Percentiles rank a stretch among this genome's conserved stretches.
Conservation (phyloP, 192 early-diverging fungal species). For the Chytriomyces sp. region DNA sequence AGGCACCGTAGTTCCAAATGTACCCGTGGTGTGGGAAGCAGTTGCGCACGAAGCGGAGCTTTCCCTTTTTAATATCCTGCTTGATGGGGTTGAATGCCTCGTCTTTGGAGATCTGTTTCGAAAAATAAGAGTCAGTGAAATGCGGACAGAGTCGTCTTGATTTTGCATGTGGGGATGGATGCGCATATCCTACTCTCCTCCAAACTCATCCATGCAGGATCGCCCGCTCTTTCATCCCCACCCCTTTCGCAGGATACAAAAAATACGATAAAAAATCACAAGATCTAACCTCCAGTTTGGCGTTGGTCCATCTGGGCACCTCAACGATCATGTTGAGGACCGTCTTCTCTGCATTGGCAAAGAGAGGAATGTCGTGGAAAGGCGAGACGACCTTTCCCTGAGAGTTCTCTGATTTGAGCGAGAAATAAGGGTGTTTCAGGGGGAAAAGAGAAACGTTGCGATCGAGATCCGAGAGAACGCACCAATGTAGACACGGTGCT, state of each 20-base stretch:
- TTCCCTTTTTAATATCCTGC: slow-evolving; percentile 99
- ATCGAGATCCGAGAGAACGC: slow-evolving; percentile 7
- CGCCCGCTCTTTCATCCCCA: background rate
- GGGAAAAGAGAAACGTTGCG: background rate
- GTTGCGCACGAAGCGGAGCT: slow-evolving; percentile 97
- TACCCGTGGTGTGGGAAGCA: slow-evolving; percentile 99
- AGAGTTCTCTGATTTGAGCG: slow-evolving; percentile 45
- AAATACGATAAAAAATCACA: background rate
- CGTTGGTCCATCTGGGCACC: slow-evolving; percentile 98
- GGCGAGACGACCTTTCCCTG: slow-evolving; percentile 86
- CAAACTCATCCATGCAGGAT: background rate
- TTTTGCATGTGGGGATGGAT: background rate
- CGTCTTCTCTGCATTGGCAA: slow-evolving; percentile 87
- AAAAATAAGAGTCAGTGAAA: background rate
- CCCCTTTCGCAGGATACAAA: background rate
- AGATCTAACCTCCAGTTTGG: slow-evolving; percentile 84
- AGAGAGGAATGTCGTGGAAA: slow-evolving; percentile 98
- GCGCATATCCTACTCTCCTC: background rate
- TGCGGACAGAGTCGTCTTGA: background rate
- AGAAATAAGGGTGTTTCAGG: slow-evolving; percentile 1
- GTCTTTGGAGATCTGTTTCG: slow-evolving; percentile 85
- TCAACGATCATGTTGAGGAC: slow-evolving; percentile 99
- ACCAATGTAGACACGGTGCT: slow-evolving; percentile 90
- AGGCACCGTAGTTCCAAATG: slow-evolving; percentile 99
- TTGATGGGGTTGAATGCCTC: slow-evolving; percentile 97